Percentiles rank a stretch among this genome's conserved stretches.
Evolutionary conservation across 495 filamentous ascomycete species (phyloP).

Genomic region (Trichoderma gamsii): DNA sequence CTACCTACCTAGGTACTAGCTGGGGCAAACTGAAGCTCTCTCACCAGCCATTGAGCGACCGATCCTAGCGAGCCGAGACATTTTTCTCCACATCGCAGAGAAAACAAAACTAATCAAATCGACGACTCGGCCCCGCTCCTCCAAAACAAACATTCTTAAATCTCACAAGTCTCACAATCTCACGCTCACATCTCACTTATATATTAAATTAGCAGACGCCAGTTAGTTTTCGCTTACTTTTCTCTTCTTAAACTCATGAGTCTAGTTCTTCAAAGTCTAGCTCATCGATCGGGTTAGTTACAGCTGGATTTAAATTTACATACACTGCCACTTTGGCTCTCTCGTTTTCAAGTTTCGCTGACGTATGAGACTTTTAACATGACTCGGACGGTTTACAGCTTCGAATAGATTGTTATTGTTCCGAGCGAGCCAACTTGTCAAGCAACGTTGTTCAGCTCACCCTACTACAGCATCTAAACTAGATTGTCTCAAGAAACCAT

Average conservation of each 20-base stretch:
- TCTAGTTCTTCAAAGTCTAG: neutral
- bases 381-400: neutral
- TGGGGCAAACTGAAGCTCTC: neutral
- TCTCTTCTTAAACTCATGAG: neutral
- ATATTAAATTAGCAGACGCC: neutral
- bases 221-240: neutral
- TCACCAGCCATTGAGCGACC: neutral
- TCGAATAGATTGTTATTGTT: neutral
- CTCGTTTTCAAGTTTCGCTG: neutral
- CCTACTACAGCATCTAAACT: neutral
- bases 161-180: neutral
- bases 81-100: neutral
- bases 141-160: neutral
- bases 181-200: neutral
- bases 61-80: neutral
- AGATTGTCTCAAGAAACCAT: neutral
- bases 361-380: neutral
- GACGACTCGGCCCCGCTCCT: neutral
- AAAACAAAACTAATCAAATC: neutral
- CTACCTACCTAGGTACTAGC: too few relatives aligned
- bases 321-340: neutral
- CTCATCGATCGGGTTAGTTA: conserved; percentile 1
- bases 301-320: too few relatives aligned
- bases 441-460: neutral
- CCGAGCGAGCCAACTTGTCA: neutral